Conservation (phyloP, 2,329 filamentous ascomycete genomes). For the Neofusicoccum laricinum region DNA sequence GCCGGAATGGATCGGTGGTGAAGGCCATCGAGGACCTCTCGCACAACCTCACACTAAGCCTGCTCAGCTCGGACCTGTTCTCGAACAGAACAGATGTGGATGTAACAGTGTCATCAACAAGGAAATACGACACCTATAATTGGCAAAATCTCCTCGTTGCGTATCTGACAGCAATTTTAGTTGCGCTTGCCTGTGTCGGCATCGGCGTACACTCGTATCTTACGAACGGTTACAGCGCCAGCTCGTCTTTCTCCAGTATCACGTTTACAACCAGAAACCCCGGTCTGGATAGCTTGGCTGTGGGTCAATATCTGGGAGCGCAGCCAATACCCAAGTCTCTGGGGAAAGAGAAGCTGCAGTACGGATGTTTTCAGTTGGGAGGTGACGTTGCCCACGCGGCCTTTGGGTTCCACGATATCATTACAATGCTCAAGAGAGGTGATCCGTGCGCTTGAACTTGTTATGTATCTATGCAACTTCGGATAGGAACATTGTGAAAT, state of each 20-base stretch:
- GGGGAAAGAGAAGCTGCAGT: background rate
- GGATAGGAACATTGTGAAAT: too few species aligned
- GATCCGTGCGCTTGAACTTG: background rate
- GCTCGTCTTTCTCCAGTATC: background rate
- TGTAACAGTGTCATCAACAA: background rate
- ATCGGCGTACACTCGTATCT: background rate
- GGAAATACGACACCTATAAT: background rate
- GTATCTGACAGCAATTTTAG: background rate
- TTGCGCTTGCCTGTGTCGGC: background rate
- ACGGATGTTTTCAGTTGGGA: background rate
- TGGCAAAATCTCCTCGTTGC: background rate
- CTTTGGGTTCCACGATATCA: background rate
- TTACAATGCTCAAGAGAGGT: background rate
- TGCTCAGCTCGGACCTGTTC: background rate
- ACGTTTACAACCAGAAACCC: background rate
- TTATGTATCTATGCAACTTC: too few species aligned
- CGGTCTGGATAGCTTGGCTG: background rate
- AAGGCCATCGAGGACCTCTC: background rate
- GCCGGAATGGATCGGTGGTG: background rate
- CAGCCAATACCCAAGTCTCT: background rate
- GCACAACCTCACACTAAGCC: background rate
- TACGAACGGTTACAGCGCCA: background rate
- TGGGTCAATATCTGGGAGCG: background rate
- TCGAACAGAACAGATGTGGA: background rate
- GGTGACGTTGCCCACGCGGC: background rate